phyloP scores from a whole-genome alignment of 2,329 filamentous ascomycete genomes.

The Colletotrichum sp. region DNA sequence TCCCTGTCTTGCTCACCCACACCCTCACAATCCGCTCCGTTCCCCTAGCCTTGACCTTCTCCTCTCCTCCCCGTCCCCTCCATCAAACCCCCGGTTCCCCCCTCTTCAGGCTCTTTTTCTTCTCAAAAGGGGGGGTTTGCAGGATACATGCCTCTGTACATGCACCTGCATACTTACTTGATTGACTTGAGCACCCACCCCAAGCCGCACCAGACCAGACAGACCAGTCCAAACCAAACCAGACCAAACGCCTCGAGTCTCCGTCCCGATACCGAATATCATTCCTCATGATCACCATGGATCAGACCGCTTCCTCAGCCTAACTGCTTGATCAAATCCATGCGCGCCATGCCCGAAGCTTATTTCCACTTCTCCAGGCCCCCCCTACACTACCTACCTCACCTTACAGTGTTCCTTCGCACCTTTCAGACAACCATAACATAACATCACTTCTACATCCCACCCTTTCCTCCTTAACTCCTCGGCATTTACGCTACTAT shows the following conservation, averaged over 20 bases:
- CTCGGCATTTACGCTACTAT: conserved; percentile 6
- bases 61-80: background rate
- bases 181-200: background rate
- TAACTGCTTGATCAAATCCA: conserved; percentile 1
- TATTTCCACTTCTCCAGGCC: conserved; percentile 11
- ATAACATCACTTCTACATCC: conserved; percentile 13
- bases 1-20: background rate
- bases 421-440: background rate
- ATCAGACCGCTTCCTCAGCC: conserved; percentile 16
- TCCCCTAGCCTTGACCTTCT: background rate
- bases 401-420: background rate
- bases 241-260: conserved; percentile 10
- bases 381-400: background rate
- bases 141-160: background rate
- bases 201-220: background rate
- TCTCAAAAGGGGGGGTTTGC: background rate
- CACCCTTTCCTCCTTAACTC: background rate
- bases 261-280: background rate
- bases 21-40: background rate
- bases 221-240: background rate
- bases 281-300: background rate
- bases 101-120: background rate
- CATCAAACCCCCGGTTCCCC: background rate
- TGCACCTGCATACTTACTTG: background rate
- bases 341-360: conserved; percentile 18